Conservation (phyloP, 768 basidiomycete genomes). For the Dentipellis fragilis region DNA sequence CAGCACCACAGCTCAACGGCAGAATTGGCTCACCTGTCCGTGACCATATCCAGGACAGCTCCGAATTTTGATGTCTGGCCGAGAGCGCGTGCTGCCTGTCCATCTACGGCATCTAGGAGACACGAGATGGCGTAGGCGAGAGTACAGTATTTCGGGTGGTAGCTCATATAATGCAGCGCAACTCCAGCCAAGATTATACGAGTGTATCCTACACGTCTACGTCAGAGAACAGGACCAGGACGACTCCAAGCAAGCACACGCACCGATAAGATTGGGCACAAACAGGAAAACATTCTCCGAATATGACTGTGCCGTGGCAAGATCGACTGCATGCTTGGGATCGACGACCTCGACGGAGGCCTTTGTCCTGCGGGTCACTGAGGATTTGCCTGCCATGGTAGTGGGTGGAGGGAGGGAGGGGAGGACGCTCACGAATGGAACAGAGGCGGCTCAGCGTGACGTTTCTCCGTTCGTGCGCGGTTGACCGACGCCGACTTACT, state of each 20-base stretch:
- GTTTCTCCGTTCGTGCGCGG: not conserved
- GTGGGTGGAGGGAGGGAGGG: not conserved
- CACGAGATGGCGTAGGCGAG: conserved; percentile 84
- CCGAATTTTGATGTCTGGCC: conserved; percentile 95
- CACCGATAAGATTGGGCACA: conserved; percentile 92
- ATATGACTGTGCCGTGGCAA: conserved; percentile 77
- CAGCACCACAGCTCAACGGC: not conserved
- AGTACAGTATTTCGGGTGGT: conserved; percentile 89
- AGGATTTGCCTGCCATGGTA: conserved; percentile 12
- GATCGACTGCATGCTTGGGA: conserved; percentile 77
- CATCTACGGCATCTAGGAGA: conserved; percentile 91
- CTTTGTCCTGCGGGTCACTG: conserved; percentile 28
- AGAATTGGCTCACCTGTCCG: conserved; percentile 66
- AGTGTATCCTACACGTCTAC: conserved; percentile 56
- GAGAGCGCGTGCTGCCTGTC: conserved; percentile 79
- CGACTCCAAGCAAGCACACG: conserved; percentile 18
- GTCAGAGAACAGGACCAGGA: conserved; percentile 1
- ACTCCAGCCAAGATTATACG: conserved; percentile 86
- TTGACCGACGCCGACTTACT: not conserved
- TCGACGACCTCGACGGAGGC: conserved; percentile 64
- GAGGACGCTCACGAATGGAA: not conserved
- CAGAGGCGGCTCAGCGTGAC: not conserved
- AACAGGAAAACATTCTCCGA: conserved; percentile 97
- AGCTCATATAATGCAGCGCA: conserved; percentile 88
- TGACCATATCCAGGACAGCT: conserved; percentile 98